These are phyloP conservation scores for Creolimax fragrantissima DNA, from an alignment of 78 protist genomes.

Conservation along the genomic window DNA sequence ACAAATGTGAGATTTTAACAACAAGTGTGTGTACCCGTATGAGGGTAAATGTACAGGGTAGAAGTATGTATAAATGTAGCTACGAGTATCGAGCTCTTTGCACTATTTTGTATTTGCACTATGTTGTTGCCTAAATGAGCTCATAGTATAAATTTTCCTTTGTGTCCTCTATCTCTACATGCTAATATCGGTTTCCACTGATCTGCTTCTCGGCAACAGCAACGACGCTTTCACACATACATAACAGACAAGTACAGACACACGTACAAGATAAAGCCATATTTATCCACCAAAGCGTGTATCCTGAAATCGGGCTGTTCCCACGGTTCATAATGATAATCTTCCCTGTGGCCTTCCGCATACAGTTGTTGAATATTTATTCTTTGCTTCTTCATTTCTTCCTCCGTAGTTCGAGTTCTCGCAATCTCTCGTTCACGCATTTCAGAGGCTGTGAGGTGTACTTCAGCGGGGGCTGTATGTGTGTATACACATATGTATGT, in stretches of 20 bases:
- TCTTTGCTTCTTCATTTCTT: background rate
- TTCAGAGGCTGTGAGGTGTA: background rate
- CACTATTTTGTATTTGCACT: background rate
- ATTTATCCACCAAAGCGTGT: background rate
- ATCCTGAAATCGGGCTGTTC: background rate
- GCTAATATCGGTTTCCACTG: too few relatives aligned
- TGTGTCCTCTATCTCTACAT: too few relatives aligned
- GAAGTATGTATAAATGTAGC: background rate
- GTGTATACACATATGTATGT: background rate
- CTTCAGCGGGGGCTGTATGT: background rate
- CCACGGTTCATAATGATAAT: background rate
- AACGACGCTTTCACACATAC: too few relatives aligned
- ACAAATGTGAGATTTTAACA: too few relatives aligned
- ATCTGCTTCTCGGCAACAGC: too few relatives aligned
- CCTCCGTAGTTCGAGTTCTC: background rate
- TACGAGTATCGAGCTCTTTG: background rate
- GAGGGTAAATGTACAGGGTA: background rate
- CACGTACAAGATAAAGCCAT: background rate
- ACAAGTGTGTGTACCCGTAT: background rate
- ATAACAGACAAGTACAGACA: background rate
- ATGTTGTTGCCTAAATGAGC: too few relatives aligned
- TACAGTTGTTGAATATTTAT: background rate
- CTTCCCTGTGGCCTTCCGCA: background rate
- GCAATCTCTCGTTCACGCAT: background rate
- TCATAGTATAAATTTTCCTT: too few relatives aligned